phyloP scores from a whole-genome alignment of 2,329 filamentous ascomycete genomes.

The Venturia aucupariae region DNA sequence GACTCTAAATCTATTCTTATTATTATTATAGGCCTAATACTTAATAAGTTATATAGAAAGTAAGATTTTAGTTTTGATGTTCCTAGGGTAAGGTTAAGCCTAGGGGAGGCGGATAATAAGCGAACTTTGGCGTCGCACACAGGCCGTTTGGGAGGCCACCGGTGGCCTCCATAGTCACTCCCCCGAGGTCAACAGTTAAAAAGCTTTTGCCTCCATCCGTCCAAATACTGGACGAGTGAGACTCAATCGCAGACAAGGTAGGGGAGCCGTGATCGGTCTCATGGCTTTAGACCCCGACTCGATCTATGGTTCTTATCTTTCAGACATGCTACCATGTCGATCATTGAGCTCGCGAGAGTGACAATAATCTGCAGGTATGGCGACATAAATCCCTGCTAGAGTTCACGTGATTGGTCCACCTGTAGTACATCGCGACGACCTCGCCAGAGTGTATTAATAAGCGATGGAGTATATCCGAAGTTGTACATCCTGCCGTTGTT shows the following conservation, averaged over 20 bases:
- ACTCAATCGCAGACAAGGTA: background rate
- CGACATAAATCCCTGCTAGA: conserved; percentile 6
- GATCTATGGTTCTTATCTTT: background rate
- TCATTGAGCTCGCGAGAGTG: background rate
- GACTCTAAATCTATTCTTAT: too few species aligned
- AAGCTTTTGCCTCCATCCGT: too few species aligned
- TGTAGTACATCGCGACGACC: background rate
- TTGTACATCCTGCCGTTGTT: background rate
- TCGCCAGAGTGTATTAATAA: background rate
- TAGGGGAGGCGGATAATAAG: too few species aligned
- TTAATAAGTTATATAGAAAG: too few species aligned
- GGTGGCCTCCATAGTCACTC: too few species aligned
- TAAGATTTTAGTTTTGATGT: too few species aligned
- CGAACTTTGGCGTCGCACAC: too few species aligned
- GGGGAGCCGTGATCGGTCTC: background rate
- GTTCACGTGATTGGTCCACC: background rate
- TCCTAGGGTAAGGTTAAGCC: too few species aligned
- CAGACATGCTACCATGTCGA: background rate
- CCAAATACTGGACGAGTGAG: background rate
- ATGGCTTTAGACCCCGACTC: background rate
- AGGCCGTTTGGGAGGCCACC: too few species aligned
- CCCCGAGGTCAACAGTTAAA: too few species aligned
- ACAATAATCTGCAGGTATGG: conserved; percentile 9
- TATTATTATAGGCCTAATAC: too few species aligned
- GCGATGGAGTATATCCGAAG: background rate